Conservation (phyloP, 108 stramenopile species). For the Fragilaria radians region DNA sequence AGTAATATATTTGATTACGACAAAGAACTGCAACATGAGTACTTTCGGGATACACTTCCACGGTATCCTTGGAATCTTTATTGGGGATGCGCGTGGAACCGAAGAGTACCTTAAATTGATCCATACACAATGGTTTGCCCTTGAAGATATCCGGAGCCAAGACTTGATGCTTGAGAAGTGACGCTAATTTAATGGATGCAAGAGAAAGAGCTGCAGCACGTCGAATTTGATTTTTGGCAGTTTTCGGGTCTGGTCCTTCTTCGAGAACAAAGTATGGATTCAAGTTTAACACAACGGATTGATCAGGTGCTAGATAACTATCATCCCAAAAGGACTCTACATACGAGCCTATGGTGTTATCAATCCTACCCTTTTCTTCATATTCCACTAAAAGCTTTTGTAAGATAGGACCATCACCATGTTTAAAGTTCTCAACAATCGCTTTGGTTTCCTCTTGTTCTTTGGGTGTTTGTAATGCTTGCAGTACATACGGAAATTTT, state of each 20-base stretch:
- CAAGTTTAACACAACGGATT: conserved; percentile 72
- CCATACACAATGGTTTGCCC: conserved; percentile 81
- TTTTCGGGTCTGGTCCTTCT: conserved; percentile 77
- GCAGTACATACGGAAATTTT: conserved; percentile 39
- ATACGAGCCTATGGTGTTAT: conserved; percentile 54
- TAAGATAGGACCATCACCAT: conserved; percentile 47
- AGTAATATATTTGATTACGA: conserved; percentile 69
- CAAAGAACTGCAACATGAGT: conserved; percentile 70
- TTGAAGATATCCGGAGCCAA: conserved; percentile 62
- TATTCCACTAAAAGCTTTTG: conserved; percentile 70
- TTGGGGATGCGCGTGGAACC: conserved; percentile 55
- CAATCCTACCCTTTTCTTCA: conserved; percentile 36
- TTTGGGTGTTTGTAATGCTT: conserved; percentile 41
- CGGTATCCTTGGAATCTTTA: conserved; percentile 36
- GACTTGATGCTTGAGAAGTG: conserved; percentile 49
- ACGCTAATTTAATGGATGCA: conserved; percentile 62
- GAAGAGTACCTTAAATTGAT: conserved; percentile 59
- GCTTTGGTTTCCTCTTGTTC: conserved; percentile 22
- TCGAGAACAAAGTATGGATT: conserved; percentile 87
- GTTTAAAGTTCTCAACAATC: conserved; percentile 25
- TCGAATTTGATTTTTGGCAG: conserved; percentile 48
- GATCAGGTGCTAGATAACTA: conserved; percentile 77
- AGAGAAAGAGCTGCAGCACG: conserved; percentile 72
- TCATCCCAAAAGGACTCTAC: conserved; percentile 89
- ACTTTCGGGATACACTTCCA: conserved; percentile 47